Conservation (phyloP, 495 filamentous ascomycete species). For the Penicillium flavigenum region DNA sequence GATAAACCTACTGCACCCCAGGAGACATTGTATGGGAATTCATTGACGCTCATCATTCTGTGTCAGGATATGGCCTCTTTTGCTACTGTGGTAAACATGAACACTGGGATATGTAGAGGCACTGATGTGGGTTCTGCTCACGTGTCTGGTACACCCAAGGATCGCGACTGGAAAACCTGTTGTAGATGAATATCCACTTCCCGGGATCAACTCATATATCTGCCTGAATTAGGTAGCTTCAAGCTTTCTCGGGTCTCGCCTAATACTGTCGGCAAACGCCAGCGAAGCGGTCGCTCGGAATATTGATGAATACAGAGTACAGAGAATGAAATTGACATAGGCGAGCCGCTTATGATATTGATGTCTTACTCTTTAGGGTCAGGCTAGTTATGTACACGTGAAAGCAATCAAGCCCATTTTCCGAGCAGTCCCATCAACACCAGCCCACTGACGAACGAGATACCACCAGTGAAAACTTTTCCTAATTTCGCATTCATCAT, state of each 20-base stretch:
- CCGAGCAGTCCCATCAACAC: constrained; percentile 45
- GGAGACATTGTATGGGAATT: neutral
- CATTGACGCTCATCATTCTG: too few species aligned
- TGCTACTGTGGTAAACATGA: too few species aligned
- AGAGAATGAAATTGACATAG: neutral
- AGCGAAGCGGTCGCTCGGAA: neutral
- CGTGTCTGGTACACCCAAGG: neutral
- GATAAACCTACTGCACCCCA: neutral
- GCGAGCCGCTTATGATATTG: neutral
- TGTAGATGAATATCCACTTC: neutral
- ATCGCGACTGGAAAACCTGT: neutral
- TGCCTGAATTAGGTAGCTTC: neutral
- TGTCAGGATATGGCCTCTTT: too few species aligned
- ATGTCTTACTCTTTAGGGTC: neutral
- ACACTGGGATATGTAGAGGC: neutral
- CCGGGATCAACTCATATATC: neutral
- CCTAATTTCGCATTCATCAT: constrained; percentile 36
- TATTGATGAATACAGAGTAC: neutral
- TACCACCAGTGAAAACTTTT: constrained; percentile 35
- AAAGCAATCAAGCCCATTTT: constrained; percentile 41
- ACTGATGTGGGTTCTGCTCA: too few species aligned
- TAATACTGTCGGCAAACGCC: neutral
- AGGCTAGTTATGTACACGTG: neutral
- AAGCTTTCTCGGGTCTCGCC: neutral
- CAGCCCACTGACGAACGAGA: constrained; percentile 36